Percentiles rank a stretch among this genome's conserved stretches.
Evolutionary conservation across 2,329 filamentous ascomycete species (phyloP).

Genomic region (Neofusicoccum laricinum): DNA sequence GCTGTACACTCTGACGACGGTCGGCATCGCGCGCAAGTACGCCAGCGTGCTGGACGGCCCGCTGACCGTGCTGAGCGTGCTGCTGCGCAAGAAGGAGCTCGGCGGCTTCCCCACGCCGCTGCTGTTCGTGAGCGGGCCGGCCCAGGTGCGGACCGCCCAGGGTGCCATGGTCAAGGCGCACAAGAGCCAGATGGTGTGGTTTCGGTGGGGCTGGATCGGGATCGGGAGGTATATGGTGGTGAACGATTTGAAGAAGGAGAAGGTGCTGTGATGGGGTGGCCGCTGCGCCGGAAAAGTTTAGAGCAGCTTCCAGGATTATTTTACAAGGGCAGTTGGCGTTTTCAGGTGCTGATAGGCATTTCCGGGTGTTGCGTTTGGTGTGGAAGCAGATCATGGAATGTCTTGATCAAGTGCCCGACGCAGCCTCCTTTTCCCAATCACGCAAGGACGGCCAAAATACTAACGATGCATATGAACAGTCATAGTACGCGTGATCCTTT

Average conservation of each 20-base stretch:
- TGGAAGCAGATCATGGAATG: no score
- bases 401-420: no score
- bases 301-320: no score
- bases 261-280: conserved; percentile 28
- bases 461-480: no score
- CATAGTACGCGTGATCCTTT: no score
- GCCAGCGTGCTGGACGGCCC: conserved; percentile 70
- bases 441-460: no score
- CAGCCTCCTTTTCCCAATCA: no score
- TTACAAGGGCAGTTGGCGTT: no score
- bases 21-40: conserved; percentile 78
- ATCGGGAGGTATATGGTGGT: conserved; percentile 92
- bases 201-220: conserved; percentile 91
- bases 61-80: conserved; percentile 62
- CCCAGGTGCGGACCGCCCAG: conserved; percentile 66
- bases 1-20: conserved; percentile 78
- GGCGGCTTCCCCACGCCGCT: conserved; percentile 56
- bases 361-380: no score
- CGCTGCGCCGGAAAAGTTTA: no score
- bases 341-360: no score
- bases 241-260: conserved; percentile 74
- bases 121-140: conserved; percentile 68
- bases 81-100: conserved; percentile 49
- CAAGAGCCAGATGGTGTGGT: conserved; percentile 97
- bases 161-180: conserved; percentile 87